These are phyloP conservation scores for Mycena sanguinolenta DNA, from an alignment of 768 basidiomycete species.

Conservation along the genomic window DNA sequence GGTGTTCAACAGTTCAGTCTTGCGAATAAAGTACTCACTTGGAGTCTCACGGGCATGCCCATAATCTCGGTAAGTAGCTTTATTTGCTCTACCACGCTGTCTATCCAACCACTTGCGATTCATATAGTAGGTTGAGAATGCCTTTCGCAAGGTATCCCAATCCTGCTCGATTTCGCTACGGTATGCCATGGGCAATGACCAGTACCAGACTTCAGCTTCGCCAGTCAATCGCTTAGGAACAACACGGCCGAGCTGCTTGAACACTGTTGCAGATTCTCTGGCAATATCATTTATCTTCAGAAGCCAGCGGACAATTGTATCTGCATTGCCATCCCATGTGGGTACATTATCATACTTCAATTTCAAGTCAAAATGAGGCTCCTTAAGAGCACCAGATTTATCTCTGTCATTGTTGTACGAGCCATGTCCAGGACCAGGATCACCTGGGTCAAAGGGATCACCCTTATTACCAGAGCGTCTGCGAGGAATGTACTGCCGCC, in stretches of 20 bases:
- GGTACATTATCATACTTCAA: background rate
- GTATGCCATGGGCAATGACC: background rate
- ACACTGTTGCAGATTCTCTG: background rate
- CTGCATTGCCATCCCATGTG: background rate
- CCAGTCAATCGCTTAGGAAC: background rate
- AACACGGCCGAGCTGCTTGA: background rate
- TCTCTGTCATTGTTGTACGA: too few species aligned
- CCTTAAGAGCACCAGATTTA: too few species aligned
- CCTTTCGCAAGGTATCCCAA: background rate
- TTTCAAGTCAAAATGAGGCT: too few species aligned
- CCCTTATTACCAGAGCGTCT: too few species aligned
- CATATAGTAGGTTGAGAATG: background rate
- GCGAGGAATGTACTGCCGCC: too few species aligned
- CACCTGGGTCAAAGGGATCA: too few species aligned
- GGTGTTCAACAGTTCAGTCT: background rate
- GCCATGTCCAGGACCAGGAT: too few species aligned
- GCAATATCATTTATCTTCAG: background rate
- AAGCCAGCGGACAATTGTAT: background rate
- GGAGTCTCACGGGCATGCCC: background rate
- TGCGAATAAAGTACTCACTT: background rate
- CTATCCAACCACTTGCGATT: background rate
- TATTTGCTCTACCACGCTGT: conserved; percentile 2
- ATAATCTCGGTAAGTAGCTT: background rate
- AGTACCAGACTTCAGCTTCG: background rate
- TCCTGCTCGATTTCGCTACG: background rate